Conservation (phyloP, 495 filamentous ascomycete genomes). For the Lasiosphaeriaceae sp. region DNA sequence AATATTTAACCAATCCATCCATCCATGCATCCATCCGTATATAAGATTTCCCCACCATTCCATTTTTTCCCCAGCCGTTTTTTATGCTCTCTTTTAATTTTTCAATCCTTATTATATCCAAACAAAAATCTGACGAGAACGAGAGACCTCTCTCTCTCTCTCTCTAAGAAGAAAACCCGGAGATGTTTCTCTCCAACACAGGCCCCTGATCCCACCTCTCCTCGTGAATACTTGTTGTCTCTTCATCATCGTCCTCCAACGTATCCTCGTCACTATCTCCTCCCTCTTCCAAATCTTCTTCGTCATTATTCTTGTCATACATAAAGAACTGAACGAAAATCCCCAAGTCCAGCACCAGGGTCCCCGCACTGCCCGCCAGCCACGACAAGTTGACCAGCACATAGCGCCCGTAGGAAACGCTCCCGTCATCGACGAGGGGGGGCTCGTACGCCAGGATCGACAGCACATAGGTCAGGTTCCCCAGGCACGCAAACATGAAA, state of each 20-base stretch:
- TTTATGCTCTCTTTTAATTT: too few relatives aligned
- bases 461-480: constrained; percentile 88
- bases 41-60: too few relatives aligned
- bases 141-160: too few relatives aligned
- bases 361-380: constrained; percentile 86
- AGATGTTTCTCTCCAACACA: constrained; percentile 33
- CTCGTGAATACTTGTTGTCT: constrained; percentile 27
- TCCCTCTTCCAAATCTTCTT: background rate
- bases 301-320: constrained; percentile 49
- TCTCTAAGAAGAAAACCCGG: constrained; percentile 14
- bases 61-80: too few relatives aligned
- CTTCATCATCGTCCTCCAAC: constrained; percentile 3
- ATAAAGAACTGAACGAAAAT: constrained; percentile 94
- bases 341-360: constrained; percentile 71
- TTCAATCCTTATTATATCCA: too few relatives aligned
- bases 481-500: constrained; percentile 93
- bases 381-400: constrained; percentile 84
- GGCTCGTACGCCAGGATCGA: constrained; percentile 88
- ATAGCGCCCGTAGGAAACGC: constrained; percentile 68
- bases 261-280: background rate
- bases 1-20: too few relatives aligned
- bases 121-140: too few relatives aligned
- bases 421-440: constrained; percentile 43
- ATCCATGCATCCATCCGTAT: too few relatives aligned
- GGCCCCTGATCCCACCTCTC: constrained; percentile 34